Base-by-base conservation (phyloP, 2,329 filamentous ascomycete species). In the Tetracladium maxilliforme region DNA sequence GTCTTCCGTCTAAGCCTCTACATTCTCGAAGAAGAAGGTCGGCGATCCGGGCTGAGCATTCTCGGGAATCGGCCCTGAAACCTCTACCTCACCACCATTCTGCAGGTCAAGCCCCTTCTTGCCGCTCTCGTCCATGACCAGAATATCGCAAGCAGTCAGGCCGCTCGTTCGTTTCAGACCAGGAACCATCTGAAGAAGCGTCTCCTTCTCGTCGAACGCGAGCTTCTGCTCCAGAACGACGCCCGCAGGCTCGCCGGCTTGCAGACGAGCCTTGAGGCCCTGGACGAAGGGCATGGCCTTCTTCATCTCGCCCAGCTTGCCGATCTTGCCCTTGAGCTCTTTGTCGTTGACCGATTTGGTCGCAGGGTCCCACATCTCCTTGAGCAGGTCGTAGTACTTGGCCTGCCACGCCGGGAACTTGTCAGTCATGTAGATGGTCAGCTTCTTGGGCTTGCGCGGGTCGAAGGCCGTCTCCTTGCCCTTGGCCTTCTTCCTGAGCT, bases 231-330 rank as follows among this genome's bases (percentile, higher is more conserved):
- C 73, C 43, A 95, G 74, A 7, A 94, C 82, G 3, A 55, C 61
- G 14, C 66, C 59, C 3, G 70, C 56, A 10, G 61, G 54, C 52
- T 87, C 71, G 33, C 80, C 77, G 24, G 64, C 61, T 29, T 83
- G 62, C 28, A 98, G 66, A 26, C 81, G 71, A 50, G 70, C 80
- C 74, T 94, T 94, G 31, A 95, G 59, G 6, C 50, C 56, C 56
- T 95, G 86, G 24, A 94, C 75, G 44, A 94, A 95, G 1, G 90
- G 90, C 87, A 95, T 95, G 3, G 84, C 87, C 57, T 92, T 90
- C 70, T 95, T 98, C 66, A 84, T 83, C 54, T 92, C 81, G 21
- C 72, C 73, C 44, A 83, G 63, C 61, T 92, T 92, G 38, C 71
- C 72, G 30, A 94, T 75, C 44, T 73, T 68, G 37, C 71, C 73